phyloP scores from a whole-genome alignment of 495 filamentous ascomycete species.

The Penicillium bovifimosum region DNA sequence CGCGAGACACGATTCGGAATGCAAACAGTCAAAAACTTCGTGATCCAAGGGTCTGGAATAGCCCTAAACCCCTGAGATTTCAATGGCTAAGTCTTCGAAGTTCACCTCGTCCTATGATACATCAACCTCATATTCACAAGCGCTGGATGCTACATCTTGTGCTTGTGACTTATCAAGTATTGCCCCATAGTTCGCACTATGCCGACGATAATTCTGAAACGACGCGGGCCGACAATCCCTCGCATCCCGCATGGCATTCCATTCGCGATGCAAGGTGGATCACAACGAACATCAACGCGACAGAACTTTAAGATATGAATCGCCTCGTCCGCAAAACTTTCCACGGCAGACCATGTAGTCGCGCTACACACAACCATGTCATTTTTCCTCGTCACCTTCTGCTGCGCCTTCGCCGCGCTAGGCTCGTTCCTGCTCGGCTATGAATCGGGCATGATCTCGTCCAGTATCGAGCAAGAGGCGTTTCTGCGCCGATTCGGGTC shows the following conservation, averaged over 20 bases:
- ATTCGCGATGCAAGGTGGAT: conserved; percentile 11
- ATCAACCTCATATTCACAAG: too few species aligned
- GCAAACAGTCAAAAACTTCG: neutral
- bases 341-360: conserved; percentile 7
- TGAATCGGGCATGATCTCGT: conserved; percentile 49
- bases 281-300: conserved; percentile 11
- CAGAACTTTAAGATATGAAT: conserved; percentile 6
- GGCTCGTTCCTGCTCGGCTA: conserved; percentile 55
- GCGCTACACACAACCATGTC: conserved; percentile 19
- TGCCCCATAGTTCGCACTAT: neutral
- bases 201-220: neutral
- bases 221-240: conserved; percentile 3
- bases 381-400: conserved; percentile 37
- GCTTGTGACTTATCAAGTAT: neutral
- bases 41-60: neutral
- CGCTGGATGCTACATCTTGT: too few species aligned
- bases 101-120: too few species aligned
- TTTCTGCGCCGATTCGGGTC: conserved; percentile 39
- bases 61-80: neutral
- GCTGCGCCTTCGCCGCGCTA: conserved; percentile 52
- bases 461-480: conserved; percentile 39
- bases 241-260: conserved; percentile 21
- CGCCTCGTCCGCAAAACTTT: neutral
- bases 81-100: neutral
- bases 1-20: conserved; percentile 1